Evolutionary conservation across 352 stramenopile species (phyloP), one percentile per base, ranked within the genome.

Genomic region (Phytophthora tubulina): DNA sequence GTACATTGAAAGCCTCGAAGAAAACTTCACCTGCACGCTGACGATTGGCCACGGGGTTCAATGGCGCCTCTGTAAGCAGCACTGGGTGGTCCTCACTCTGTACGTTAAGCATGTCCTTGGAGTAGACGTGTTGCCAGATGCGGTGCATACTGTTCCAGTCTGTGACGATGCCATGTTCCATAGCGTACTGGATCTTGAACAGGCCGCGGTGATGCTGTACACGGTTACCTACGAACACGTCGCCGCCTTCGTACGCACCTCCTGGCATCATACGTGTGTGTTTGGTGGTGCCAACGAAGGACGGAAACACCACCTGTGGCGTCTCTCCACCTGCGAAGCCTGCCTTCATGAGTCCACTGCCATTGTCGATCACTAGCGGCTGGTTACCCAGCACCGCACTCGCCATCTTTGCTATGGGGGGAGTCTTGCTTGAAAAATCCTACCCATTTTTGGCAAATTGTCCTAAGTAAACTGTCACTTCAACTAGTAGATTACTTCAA

Each of bases 61-160:
- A 61, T 32, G 88, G 85, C 49, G 90, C 88, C 69, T 97, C 90
- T 1, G 88, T 96, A 44, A 96, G 77, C 67, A 97, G 78, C 72
- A 97, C 87, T 1, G 88, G 86, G 68, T 94, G 88, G 70, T 95
- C 88, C 65, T 95, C 88, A 72, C 86, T 94, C 74, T 91, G 82
- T 46, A 95, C 86, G 70, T 94, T 92, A 45, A 95, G 85, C 88
- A 93, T 93, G 53, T 96, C 88, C 73, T 95, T 94, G 30, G 90
- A 91, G 76, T 96, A 96, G 17, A 97, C 80, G 70, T 97, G 90
- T 72, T 97, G 81, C 91, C 91, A 93, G 69, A 98, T 91, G 53
- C 88, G 88, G 57, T 97, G 88, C 89, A 98, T 96, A 46, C 75
- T 79, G 56, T 85, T 91, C 86, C 88, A 96, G 79, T 97, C 85